Evolutionary conservation across 139 green algal species (phyloP).

Genomic region (Ettlia oleoabundans): DNA sequence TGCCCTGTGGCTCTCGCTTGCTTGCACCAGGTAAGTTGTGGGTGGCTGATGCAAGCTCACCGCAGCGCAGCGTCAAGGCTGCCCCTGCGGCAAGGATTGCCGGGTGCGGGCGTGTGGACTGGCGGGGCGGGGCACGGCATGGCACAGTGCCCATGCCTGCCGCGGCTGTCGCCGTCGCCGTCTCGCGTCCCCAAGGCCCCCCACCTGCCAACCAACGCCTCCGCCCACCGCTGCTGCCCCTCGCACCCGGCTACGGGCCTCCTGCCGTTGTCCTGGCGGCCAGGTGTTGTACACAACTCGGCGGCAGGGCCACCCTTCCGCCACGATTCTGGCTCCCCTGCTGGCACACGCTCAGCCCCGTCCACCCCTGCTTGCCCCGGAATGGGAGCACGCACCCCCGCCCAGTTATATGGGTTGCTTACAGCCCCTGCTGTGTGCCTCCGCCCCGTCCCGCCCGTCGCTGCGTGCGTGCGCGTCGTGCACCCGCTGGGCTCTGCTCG

Average conservation of each 20-base stretch:
- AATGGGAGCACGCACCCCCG: background rate
- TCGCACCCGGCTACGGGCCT: too few species aligned
- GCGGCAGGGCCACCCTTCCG: too few species aligned
- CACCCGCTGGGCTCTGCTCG: background rate
- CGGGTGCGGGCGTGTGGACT: background rate
- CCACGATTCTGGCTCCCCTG: too few species aligned
- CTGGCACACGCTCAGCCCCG: too few species aligned
- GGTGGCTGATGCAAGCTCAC: slow-evolving; percentile 31
- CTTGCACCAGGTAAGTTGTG: slow-evolving; percentile 17
- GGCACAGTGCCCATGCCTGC: background rate
- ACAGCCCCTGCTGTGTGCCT: slow-evolving; percentile 7
- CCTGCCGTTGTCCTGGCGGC: too few species aligned
- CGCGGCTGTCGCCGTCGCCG: background rate
- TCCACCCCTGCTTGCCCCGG: too few species aligned
- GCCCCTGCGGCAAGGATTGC: slow-evolving; percentile 22
- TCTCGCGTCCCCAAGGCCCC: too few species aligned
- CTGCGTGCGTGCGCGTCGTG: background rate
- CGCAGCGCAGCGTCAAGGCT: slow-evolving; percentile 6
- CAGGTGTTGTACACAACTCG: too few species aligned
- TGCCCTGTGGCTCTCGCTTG: background rate
- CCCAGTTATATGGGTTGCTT: background rate
- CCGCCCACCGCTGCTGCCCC: too few species aligned
- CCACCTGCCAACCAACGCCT: too few species aligned
- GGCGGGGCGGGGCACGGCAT: background rate
- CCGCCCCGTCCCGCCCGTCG: background rate